These are phyloP conservation scores for Falciphora oryzae DNA, from an alignment of 2,329 filamentous ascomycete genomes.

Conservation along the genomic window DNA sequence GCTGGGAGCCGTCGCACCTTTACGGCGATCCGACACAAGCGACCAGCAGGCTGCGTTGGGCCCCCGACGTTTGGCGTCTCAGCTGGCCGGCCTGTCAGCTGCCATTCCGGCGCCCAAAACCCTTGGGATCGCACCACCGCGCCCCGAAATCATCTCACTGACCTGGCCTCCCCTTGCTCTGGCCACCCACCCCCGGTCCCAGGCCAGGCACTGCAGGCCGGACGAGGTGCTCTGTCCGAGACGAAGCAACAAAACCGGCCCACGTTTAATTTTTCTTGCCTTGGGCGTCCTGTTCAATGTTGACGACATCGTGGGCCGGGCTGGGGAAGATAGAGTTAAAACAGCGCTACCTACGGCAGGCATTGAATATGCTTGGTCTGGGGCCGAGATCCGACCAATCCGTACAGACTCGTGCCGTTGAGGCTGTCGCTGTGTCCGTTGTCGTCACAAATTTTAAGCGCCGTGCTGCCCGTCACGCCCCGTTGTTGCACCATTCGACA, in stretches of 20 bases:
- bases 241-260: too few species aligned
- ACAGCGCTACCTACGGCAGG: not conserved
- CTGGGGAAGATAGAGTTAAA: not conserved
- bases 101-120: not conserved
- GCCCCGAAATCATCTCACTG: not conserved
- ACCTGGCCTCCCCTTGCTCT: not conserved
- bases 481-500: too few species aligned
- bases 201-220: too few species aligned
- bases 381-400: too few species aligned
- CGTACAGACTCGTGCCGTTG: too few species aligned
- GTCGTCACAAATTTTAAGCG: too few species aligned
- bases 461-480: too few species aligned
- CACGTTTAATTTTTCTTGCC: too few species aligned
- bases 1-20: not conserved
- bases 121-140: not conserved
- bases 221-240: too few species aligned
- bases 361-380: too few species aligned
- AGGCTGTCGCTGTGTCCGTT: too few species aligned
- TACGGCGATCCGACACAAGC: not conserved
- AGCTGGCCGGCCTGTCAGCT: not conserved
- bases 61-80: not conserved
- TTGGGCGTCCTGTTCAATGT: not conserved
- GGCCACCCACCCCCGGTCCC: too few species aligned
- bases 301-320: not conserved
- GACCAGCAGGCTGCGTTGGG: not conserved